A percentile compares a stretch with the other conserved stretches of the same genome.
Evolutionary conservation across 1,284 basidiomycete species (phyloP).

Genomic region (Cryptococcus hybrid): DNA sequence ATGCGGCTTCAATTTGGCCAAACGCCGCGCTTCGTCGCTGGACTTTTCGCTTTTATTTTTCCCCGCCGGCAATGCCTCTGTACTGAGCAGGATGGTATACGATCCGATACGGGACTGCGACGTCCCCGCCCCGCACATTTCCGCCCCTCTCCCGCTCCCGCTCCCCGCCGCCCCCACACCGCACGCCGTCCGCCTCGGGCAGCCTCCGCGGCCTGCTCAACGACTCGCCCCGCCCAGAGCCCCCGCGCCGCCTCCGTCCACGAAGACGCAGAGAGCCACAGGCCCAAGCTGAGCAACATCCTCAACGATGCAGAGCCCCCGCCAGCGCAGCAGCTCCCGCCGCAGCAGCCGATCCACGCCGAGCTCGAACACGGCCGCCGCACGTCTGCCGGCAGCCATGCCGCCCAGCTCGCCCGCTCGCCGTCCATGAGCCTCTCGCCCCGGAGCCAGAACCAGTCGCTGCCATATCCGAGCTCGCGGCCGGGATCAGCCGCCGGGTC

Average conservation of each 20-base stretch:
- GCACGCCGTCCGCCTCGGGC: background rate
- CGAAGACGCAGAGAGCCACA: conserved; percentile 4
- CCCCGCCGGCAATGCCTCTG: background rate
- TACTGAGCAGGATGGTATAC: conserved; percentile 36
- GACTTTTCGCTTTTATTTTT: background rate
- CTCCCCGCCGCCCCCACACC: background rate
- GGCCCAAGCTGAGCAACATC: conserved; percentile 5
- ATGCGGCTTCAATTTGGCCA: background rate
- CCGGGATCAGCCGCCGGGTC: conserved; percentile 28
- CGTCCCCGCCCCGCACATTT: conserved; percentile 35
- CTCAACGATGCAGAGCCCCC: conserved; percentile 1
- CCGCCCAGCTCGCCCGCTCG: conserved; percentile 22
- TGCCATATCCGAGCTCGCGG: conserved; percentile 25
- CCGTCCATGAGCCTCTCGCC: conserved; percentile 43
- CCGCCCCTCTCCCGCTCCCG: background rate
- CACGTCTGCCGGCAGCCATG: conserved; percentile 12
- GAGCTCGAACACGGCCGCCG: conserved; percentile 17
- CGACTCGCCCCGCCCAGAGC: conserved; percentile 5
- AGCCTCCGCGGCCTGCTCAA: conserved; percentile 23
- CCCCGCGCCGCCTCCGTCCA: background rate
- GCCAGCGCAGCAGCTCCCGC: conserved; percentile 26
- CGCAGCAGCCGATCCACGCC: conserved; percentile 22
- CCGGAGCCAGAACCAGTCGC: conserved; percentile 20
- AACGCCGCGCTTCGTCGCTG: background rate
- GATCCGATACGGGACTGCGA: conserved; percentile 47